Evolutionary conservation across 2,329 filamentous ascomycete genomes (phyloP), one percentile per base, ranked within the genome.

Genomic region (Talaromyces sp.): DNA sequence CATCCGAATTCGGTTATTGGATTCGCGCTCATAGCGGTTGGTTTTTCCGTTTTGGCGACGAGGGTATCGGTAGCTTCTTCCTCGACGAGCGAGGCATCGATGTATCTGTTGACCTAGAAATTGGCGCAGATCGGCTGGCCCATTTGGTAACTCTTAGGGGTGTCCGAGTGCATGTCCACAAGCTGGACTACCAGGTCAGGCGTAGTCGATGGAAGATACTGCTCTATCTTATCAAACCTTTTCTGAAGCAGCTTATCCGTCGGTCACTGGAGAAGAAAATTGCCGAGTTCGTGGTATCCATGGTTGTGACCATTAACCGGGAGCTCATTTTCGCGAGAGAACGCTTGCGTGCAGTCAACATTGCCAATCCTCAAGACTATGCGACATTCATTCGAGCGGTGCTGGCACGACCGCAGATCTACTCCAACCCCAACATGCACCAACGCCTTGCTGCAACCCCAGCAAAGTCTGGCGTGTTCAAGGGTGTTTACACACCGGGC

Each of bases 1-100:
- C 92, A 2, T 86, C 93, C 26, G 92, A 97, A 63, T 81, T 97
- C 32, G 93, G 93, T 26, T 97, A 92, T 77, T 95, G 92, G 86
- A 79, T 97, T 32, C 88, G 89, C 10, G 82, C 90, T 0, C 92
- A 94, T 71, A 85, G 86, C 14, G 87, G 90, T 2, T 72, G 66
- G 8, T 68, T 95, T 1, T 79, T 96, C 54, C 86, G 86, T 26
- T 81, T 96, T 31, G 84, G 85, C 2, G 92, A 96, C 68, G 84
- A 92, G 72, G 93, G 93, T 3, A 89, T 97, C 54, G 91, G 89
- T 5, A 91, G 88, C 31, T 92, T 97, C 74, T 85, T 85, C 51
- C 84, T 97, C 5, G 93, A 97, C 72, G 87, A 93, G 66, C 85
- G 90, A 21, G 93, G 93, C 19, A 86, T 97, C 61, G 93, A 97